These are phyloP conservation scores for Tuber aestivum DNA, from an alignment of 495 filamentous ascomycete species.

Conservation along the genomic window DNA sequence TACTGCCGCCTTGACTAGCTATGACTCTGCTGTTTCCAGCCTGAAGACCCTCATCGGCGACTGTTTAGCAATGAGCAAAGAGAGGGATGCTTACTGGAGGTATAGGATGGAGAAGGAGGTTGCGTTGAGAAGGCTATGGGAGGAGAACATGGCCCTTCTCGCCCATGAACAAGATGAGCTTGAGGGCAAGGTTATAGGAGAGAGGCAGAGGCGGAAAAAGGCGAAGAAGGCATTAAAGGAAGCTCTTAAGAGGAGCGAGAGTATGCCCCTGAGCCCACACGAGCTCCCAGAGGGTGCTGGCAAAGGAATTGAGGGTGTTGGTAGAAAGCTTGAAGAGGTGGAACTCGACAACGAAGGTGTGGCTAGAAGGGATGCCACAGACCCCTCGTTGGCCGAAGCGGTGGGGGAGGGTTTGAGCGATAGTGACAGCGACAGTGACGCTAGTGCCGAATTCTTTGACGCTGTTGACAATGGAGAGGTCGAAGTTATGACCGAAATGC, in stretches of 20 bases:
- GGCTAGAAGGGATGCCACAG: conserved; percentile 22
- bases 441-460: conserved; percentile 94
- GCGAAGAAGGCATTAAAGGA: conserved; percentile 88
- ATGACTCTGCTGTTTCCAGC: conserved; percentile 81
- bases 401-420: conserved; percentile 27
- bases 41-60: conserved; percentile 81
- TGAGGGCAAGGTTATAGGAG: conserved; percentile 77
- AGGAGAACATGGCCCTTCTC: conserved; percentile 94
- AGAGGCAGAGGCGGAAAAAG: conserved; percentile 78
- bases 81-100: conserved; percentile 95
- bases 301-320: conserved; percentile 13
- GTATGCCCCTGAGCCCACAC: conserved; percentile 17
- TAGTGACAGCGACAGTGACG: conserved; percentile 67
- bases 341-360: conserved; percentile 22
- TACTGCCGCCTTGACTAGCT: conserved; percentile 73
- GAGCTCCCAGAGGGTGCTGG: background rate
- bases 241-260: conserved; percentile 57
- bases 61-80: conserved; percentile 80
- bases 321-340: conserved; percentile 45
- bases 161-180: conserved; percentile 89
- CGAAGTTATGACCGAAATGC: conserved; percentile 61
- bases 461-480: conserved; percentile 90
- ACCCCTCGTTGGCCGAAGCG: conserved; percentile 7
- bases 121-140: conserved; percentile 87
- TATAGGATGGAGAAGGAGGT: conserved; percentile 84